Evolutionary conservation across 352 stramenopile species (phyloP).

Genomic region (Phytophthora ramorum): DNA sequence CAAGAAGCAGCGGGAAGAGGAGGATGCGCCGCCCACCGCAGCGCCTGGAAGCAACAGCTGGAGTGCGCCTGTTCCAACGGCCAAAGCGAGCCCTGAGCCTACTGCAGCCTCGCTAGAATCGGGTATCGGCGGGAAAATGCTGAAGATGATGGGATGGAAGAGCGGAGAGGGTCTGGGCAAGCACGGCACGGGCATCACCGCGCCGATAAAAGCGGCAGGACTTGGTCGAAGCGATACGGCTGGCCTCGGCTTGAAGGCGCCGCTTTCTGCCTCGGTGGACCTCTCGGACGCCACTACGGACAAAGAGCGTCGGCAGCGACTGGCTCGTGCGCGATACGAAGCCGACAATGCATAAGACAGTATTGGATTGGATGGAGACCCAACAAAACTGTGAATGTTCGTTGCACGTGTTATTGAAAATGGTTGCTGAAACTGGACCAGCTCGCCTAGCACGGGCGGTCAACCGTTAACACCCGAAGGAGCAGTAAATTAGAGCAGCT

Average conservation of each 20-base stretch:
- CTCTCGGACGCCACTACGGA: constrained; percentile 57
- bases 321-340: constrained; percentile 73
- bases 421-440: constrained; percentile 12
- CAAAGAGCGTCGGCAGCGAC: constrained; percentile 69
- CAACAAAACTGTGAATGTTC: constrained; percentile 1
- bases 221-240: constrained; percentile 54
- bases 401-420: constrained; percentile 24
- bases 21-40: constrained; percentile 5
- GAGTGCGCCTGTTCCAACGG: constrained; percentile 1
- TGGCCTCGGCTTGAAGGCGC: constrained; percentile 55
- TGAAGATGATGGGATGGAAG: constrained; percentile 92
- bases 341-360: constrained; percentile 21
- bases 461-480: not conserved
- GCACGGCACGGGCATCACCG: constrained; percentile 80
- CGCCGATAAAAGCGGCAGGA: constrained; percentile 54
- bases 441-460: not conserved
- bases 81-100: constrained; percentile 12
- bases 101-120: constrained; percentile 45
- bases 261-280: constrained; percentile 42
- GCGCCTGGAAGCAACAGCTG: constrained; percentile 1
- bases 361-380: not conserved
- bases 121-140: constrained; percentile 85
- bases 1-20: constrained; percentile 41
- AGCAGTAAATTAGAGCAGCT: constrained; percentile 48
- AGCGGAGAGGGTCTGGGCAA: constrained; percentile 84